Conservation (phyloP, 2,329 filamentous ascomycete genomes). For the Penicillium sp. region DNA sequence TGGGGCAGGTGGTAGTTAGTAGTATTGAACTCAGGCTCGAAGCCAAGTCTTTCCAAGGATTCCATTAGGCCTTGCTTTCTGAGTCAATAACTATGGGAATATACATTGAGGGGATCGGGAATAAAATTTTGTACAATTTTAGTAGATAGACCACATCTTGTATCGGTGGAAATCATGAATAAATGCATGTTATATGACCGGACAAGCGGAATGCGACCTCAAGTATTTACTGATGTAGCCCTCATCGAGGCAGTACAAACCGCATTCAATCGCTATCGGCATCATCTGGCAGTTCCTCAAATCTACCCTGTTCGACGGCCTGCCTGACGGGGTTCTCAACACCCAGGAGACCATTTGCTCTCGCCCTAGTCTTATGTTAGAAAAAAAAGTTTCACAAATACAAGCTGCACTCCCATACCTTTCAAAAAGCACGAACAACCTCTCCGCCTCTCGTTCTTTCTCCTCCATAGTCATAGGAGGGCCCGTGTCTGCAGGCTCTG, state of each 20-base stretch:
- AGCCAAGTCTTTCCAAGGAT: no score
- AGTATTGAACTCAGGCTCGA: no score
- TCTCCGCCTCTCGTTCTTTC: constrained; percentile 89
- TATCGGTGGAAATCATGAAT: not conserved
- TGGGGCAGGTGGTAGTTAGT: no score
- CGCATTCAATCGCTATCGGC: constrained; percentile 39
- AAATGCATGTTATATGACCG: not conserved
- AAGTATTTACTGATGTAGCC: not conserved
- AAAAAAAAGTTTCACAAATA: not conserved
- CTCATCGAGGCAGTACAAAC: no score
- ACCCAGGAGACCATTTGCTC: constrained; percentile 73
- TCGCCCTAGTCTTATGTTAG: constrained; percentile 56
- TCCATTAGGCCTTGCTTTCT: no score
- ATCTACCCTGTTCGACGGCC: constrained; percentile 70
- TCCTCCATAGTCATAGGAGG: constrained; percentile 87
- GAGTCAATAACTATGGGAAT: no score
- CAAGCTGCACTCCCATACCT: constrained; percentile 53
- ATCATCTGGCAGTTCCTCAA: constrained; percentile 69
- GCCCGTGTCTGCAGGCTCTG: constrained; percentile 62
- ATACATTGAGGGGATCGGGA: no score
- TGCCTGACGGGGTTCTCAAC: constrained; percentile 78
- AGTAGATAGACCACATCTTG: not conserved
- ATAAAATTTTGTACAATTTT: not conserved
- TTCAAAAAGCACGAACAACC: constrained; percentile 88
- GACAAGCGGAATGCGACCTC: not conserved